Percentiles rank a stretch among this genome's conserved stretches.
phyloP scores from a whole-genome alignment of 768 basidiomycete genomes.

The Xerocomellus chrysenteron region DNA sequence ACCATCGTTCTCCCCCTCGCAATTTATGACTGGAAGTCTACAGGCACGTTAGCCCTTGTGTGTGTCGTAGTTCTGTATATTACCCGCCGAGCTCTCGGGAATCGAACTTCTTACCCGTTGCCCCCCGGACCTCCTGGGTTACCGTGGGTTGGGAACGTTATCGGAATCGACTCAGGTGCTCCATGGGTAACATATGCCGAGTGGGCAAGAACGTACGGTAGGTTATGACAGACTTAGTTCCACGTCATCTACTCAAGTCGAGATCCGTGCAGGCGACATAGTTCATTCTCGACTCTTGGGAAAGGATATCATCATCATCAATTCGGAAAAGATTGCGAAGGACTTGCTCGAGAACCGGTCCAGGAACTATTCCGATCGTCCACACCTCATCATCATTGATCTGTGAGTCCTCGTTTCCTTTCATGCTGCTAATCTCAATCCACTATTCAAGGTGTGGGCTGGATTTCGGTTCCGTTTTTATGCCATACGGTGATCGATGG shows the following conservation, averaged over 20 bases:
- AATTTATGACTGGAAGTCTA: slow-evolving; percentile 4
- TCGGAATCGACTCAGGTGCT: background rate
- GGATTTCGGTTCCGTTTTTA: background rate
- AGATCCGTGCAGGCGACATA: background rate
- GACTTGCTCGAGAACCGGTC: slow-evolving; percentile 10
- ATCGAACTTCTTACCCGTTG: background rate
- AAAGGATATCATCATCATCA: slow-evolving; percentile 10
- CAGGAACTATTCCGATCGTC: slow-evolving; percentile 9
- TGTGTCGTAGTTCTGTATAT: background rate
- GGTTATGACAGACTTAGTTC: background rate
- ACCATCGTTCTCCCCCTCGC: too few relatives aligned
- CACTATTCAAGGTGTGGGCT: background rate
- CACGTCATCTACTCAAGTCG: background rate
- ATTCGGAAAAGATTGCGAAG: slow-evolving; percentile 5
- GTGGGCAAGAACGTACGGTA: slow-evolving; percentile 14
- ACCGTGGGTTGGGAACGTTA: slow-evolving; percentile 3
- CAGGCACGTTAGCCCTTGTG: background rate
- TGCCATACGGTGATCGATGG: slow-evolving; percentile 12
- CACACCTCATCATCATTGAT: background rate
- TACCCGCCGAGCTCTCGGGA: background rate
- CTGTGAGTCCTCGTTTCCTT: background rate
- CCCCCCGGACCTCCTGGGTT: slow-evolving; percentile 13
- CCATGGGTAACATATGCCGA: slow-evolving; percentile 13
- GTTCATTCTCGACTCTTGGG: slow-evolving; percentile 1
- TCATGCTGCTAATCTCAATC: background rate